Conservation (phyloP, 306 rosid species). For the Cicer yamashitae region DNA sequence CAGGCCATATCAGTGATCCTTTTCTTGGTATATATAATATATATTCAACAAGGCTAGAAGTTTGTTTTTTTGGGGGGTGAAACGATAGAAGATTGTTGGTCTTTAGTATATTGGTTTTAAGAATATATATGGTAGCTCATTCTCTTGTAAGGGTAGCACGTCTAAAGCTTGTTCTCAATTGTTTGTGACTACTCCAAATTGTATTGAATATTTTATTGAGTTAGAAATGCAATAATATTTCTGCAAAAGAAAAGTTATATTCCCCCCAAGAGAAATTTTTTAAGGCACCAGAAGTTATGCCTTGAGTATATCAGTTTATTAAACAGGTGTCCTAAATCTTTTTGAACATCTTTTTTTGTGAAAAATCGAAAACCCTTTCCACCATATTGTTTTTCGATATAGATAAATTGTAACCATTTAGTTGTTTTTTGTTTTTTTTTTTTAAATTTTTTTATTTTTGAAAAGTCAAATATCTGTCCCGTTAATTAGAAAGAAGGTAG, state of each 20-base stretch:
- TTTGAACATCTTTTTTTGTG: constrained; percentile 21
- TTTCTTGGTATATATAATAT: not conserved
- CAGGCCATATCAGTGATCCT: constrained; percentile 57
- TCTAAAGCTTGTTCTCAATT: too few relatives aligned
- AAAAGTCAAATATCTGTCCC: too few relatives aligned
- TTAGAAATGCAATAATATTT: too few relatives aligned
- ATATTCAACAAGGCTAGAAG: constrained; percentile 6
- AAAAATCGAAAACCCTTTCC: not conserved
- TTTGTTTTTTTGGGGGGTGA: not conserved
- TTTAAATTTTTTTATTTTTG: too few relatives aligned
- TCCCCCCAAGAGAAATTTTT: constrained; percentile 6
- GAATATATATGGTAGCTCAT: too few relatives aligned
- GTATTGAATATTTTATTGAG: too few relatives aligned
- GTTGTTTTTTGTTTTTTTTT: too few relatives aligned
- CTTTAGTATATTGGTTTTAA: constrained; percentile 14
- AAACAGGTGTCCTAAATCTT: constrained; percentile 20
- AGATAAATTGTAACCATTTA: too few relatives aligned
- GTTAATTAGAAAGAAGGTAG: too few relatives aligned
- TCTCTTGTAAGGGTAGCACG: too few relatives aligned
- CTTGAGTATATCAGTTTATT: constrained; percentile 15
- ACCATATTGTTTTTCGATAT: not conserved
- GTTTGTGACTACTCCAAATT: too few relatives aligned
- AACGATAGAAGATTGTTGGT: not conserved
- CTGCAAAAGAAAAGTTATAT: not conserved
- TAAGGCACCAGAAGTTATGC: constrained; percentile 28